Conservation (phyloP, 805 yeast genomes). For the Suhomyces emberorum region DNA sequence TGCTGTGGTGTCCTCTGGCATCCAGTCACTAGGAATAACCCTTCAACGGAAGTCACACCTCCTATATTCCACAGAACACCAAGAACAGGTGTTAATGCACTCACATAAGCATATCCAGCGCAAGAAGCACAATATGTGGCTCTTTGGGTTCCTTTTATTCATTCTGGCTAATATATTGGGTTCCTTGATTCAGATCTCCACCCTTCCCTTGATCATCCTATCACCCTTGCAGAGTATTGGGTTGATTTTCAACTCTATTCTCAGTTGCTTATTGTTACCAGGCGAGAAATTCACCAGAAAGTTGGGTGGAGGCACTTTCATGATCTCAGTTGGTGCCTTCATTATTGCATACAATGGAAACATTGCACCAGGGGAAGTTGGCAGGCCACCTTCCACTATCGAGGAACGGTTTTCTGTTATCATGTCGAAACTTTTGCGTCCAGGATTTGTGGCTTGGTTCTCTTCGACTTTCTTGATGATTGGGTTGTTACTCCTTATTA, state of each 20-base stretch:
- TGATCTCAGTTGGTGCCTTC: conserved; percentile 72
- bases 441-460: conserved; percentile 59
- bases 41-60: conserved; percentile 77
- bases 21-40: conserved; percentile 79
- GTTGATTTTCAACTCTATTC: conserved; percentile 77
- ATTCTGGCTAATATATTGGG: conserved; percentile 75
- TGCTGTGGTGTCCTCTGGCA: conserved; percentile 71
- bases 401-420: conserved; percentile 36
- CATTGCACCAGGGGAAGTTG: conserved; percentile 35
- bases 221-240: conserved; percentile 87
- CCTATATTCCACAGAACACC: conserved; percentile 20
- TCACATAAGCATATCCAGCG: conserved; percentile 29
- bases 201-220: conserved; percentile 74
- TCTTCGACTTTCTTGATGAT: conserved; percentile 28
- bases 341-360: conserved; percentile 72
- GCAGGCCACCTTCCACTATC: conserved; percentile 19
- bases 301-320: conserved; percentile 60
- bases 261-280: conserved; percentile 61
- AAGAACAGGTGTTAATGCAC: conserved; percentile 10
- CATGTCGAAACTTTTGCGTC: conserved; percentile 35
- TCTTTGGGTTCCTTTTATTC: conserved; percentile 68
- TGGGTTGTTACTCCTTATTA: conserved; percentile 22
- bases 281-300: conserved; percentile 61
- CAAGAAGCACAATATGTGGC: conserved; percentile 62
- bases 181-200: conserved; percentile 76